These are phyloP conservation scores for Coccomyxa sp. DNA, from an alignment of 139 green algal species.

Conservation along the genomic window DNA sequence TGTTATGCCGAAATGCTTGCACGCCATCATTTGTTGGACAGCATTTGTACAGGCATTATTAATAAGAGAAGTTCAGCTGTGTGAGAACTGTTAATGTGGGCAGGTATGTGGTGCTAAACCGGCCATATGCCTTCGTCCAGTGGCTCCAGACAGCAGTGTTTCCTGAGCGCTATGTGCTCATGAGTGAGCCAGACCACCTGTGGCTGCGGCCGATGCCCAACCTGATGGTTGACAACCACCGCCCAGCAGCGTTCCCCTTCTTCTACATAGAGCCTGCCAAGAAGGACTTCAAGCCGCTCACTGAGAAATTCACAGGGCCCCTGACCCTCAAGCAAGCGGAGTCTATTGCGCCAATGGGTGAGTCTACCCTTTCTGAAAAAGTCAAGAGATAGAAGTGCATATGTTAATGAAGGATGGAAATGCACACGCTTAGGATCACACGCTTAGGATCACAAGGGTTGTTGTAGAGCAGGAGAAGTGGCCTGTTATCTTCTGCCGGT, in stretches of 20 bases:
- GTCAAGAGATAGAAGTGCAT: not conserved
- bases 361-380: not conserved
- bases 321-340: constrained; percentile 53
- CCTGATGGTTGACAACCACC: constrained; percentile 61
- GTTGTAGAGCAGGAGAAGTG: no score
- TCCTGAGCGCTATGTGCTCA: constrained; percentile 88
- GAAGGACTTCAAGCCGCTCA: constrained; percentile 43
- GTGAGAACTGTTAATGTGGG: not conserved
- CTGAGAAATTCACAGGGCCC: constrained; percentile 46
- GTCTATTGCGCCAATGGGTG: constrained; percentile 73
- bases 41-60: no score
- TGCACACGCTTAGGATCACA: no score
- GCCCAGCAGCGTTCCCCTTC: constrained; percentile 88
- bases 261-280: constrained; percentile 93
- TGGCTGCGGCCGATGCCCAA: constrained; percentile 92
- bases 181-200: constrained; percentile 96
- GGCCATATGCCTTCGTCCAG: constrained; percentile 92
- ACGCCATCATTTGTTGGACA: no score
- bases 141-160: constrained; percentile 76
- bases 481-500: no score
- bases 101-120: constrained; percentile 92
- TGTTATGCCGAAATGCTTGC: no score
- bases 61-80: no score
- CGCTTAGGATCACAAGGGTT: no score
- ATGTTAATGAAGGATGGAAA: no score